These are phyloP conservation scores for Cerioporus squamosus DNA, from an alignment of 1,284 basidiomycete species.

Conservation along the genomic window DNA sequence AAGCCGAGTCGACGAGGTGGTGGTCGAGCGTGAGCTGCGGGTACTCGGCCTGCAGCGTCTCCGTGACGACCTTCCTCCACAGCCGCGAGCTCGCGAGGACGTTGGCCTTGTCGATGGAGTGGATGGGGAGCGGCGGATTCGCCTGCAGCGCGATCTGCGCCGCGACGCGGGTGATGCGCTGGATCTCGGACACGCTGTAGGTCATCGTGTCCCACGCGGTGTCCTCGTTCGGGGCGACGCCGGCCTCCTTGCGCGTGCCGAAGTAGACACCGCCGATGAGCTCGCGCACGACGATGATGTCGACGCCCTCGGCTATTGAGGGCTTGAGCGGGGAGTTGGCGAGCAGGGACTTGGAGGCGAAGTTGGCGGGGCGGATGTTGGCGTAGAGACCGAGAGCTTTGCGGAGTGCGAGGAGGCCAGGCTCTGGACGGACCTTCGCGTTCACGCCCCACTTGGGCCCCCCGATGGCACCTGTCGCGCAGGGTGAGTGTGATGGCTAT, in stretches of 20 bases:
- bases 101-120: constrained; percentile 99
- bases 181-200: constrained; percentile 91
- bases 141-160: constrained; percentile 88
- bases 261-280: constrained; percentile 95
- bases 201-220: constrained; percentile 91
- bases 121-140: constrained; percentile 87
- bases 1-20: constrained; percentile 93
- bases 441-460: constrained; percentile 98
- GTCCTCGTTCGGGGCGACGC: constrained; percentile 59
- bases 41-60: constrained; percentile 84
- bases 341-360: constrained; percentile 91
- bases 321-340: constrained; percentile 93
- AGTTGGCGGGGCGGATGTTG: constrained; percentile 97
- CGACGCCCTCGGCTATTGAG: constrained; percentile 83
- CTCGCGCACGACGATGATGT: constrained; percentile 96
- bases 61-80: constrained; percentile 92
- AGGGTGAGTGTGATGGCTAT: constrained; percentile 9
- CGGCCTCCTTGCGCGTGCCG: constrained; percentile 90
- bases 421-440: constrained; percentile 93
- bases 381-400: constrained; percentile 95
- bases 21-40: constrained; percentile 88
- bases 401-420: constrained; percentile 89
- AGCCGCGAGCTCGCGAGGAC: constrained; percentile 94
- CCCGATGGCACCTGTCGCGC: constrained; percentile 82
- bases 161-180: constrained; percentile 95